Conservation (phyloP, 768 basidiomycete species). For the Phanerodontia chrysosporium region DNA sequence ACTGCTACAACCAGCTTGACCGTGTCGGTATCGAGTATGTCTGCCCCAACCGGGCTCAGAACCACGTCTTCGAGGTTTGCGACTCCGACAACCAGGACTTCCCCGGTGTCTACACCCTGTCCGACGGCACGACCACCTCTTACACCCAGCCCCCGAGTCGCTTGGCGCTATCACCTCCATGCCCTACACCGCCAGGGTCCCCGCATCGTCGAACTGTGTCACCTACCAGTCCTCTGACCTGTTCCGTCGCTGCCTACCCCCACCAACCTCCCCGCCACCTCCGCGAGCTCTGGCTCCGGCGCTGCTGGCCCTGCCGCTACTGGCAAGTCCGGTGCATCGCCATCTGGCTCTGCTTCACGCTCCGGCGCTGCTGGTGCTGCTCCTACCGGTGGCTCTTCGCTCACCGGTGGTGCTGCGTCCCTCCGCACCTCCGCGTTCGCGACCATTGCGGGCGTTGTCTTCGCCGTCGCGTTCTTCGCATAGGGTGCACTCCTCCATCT, state of each 20-base stretch:
- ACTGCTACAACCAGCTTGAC: slow-evolving; percentile 71
- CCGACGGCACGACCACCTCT: slow-evolving; percentile 36
- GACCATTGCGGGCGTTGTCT: slow-evolving; percentile 27
- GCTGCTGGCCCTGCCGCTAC: slow-evolving; percentile 11
- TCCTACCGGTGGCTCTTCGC: slow-evolving; percentile 10
- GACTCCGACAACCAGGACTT: slow-evolving; percentile 58
- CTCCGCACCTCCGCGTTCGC: slow-evolving; percentile 28
- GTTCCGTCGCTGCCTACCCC: neutral
- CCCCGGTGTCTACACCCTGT: slow-evolving; percentile 45
- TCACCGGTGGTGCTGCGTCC: slow-evolving; percentile 15
- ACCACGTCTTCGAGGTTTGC: slow-evolving; percentile 62
- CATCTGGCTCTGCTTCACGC: slow-evolving; percentile 3
- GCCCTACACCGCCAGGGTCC: slow-evolving; percentile 39
- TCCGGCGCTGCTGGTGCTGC: slow-evolving; percentile 13
- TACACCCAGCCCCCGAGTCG: slow-evolving; percentile 47
- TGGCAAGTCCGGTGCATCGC: neutral
- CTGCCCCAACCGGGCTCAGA: slow-evolving; percentile 57
- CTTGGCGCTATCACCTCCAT: slow-evolving; percentile 38
- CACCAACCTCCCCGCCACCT: neutral
- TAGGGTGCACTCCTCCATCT: slow-evolving; percentile 6
- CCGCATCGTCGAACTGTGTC: slow-evolving; percentile 42
- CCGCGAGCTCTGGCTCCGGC: neutral
- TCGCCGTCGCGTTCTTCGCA: slow-evolving; percentile 33
- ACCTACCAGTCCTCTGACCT: slow-evolving; percentile 17
- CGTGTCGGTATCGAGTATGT: slow-evolving; percentile 75